A percentile compares a stretch with the other conserved stretches of the same genome.
Conservation (phyloP, 257 asterid species). For the Scutellaria minor region DNA sequence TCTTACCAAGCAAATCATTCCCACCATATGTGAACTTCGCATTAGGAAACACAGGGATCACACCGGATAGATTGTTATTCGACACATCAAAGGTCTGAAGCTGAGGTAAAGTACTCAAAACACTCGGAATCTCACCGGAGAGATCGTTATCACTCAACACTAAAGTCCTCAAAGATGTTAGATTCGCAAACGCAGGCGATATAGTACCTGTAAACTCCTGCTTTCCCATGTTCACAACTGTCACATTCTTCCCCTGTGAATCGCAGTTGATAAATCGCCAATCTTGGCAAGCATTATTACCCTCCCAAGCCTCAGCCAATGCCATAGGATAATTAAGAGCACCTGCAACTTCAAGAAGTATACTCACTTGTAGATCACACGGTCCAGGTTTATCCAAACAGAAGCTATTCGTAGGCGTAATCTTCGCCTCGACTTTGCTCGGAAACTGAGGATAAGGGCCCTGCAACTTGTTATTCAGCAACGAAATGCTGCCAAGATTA, state of each 20-base stretch:
- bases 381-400: slow-evolving; percentile 67
- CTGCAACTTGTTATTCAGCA: slow-evolving; percentile 78
- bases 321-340: slow-evolving; percentile 70
- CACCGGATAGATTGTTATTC: slow-evolving; percentile 74
- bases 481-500: slow-evolving; percentile 51
- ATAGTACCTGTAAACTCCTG: slow-evolving; percentile 67
- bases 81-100: slow-evolving; percentile 79
- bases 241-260: slow-evolving; percentile 59
- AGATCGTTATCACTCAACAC: slow-evolving; percentile 72
- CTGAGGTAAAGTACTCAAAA: slow-evolving; percentile 61
- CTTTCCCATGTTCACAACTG: slow-evolving; percentile 57
- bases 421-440: slow-evolving; percentile 23
- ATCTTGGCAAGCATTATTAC: slow-evolving; percentile 66
- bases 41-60: slow-evolving; percentile 53
- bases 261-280: slow-evolving; percentile 80
- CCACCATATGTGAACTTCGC: slow-evolving; percentile 57
- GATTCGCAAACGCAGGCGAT: slow-evolving; percentile 74
- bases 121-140: slow-evolving; percentile 66
- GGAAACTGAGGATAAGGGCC: slow-evolving; percentile 72
- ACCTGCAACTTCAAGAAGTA: slow-evolving; percentile 78
- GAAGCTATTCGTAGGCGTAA: slow-evolving; percentile 65
- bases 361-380: slow-evolving; percentile 81
- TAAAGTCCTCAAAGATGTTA: slow-evolving; percentile 71
- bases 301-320: slow-evolving; percentile 82
- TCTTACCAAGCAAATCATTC: slow-evolving; percentile 65